These are phyloP conservation scores for Tylopilus vinaceipallidus DNA, from an alignment of 768 basidiomycete genomes.

Conservation along the genomic window DNA sequence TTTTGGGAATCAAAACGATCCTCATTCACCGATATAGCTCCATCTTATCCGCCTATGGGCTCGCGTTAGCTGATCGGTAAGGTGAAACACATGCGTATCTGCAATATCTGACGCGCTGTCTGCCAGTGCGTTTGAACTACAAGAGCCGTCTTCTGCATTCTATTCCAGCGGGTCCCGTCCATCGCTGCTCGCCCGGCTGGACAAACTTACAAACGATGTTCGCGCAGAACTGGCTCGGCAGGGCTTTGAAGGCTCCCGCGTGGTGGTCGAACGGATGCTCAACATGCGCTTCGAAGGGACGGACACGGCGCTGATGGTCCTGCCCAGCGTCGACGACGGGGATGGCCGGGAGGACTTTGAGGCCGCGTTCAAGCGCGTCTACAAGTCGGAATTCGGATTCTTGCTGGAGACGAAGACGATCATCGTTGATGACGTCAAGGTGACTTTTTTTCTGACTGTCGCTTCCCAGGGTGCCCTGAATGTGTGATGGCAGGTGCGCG, in stretches of 20 bases:
- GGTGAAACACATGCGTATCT: constrained; percentile 3
- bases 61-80: constrained; percentile 82
- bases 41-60: constrained; percentile 89
- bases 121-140: constrained; percentile 76
- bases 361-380: constrained; percentile 72
- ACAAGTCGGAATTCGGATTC: constrained; percentile 91
- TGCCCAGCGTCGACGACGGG: constrained; percentile 48
- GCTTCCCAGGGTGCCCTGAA: neutral
- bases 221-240: constrained; percentile 66
- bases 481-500: constrained; percentile 57
- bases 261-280: constrained; percentile 76
- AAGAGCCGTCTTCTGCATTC: constrained; percentile 85
- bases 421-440: constrained; percentile 91
- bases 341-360: constrained; percentile 72
- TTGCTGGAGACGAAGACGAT: constrained; percentile 79
- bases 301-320: constrained; percentile 89
- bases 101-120: neutral
- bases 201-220: constrained; percentile 65
- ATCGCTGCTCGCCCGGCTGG: constrained; percentile 60
- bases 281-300: constrained; percentile 95
- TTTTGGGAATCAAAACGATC: constrained; percentile 85
- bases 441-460: constrained; percentile 18
- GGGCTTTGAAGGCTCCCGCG: constrained; percentile 74
- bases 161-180: constrained; percentile 59
- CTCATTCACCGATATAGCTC: constrained; percentile 91